Evolutionary conservation across 164 flowering plant species (phyloP).

Genomic region (Nelumbo lutea): DNA sequence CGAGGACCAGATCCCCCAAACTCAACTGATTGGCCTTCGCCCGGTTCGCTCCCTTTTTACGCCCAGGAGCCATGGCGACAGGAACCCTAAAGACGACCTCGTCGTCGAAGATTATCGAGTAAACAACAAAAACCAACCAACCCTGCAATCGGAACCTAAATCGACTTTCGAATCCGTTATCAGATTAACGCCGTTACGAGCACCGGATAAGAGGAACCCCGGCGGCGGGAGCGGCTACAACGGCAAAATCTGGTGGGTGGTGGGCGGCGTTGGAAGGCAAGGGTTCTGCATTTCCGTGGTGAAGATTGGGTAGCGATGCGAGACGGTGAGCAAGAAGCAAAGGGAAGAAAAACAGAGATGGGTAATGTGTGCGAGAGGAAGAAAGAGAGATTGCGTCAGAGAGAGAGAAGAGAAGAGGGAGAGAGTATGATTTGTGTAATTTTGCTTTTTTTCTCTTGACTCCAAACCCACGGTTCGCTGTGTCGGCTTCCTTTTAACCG

Average conservation of each 20-base stretch:
- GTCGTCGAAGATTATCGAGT: constrained; percentile 2
- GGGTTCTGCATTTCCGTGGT: no score
- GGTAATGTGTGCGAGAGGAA: no score
- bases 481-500: no score
- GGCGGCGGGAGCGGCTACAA: not conserved
- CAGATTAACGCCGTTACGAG: not conserved
- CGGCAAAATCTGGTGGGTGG: not conserved
- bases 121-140: constrained; percentile 14
- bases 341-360: no score
- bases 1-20: constrained; percentile 95
- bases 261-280: no score
- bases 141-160: not conserved
- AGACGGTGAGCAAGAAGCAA: no score
- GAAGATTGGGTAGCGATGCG: no score
- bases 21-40: constrained; percentile 47
- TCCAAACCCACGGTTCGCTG: no score
- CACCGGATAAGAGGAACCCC: not conserved
- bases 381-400: no score
- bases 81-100: constrained; percentile 21
- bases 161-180: not conserved
- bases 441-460: no score
- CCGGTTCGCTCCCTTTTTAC: constrained; percentile 60
- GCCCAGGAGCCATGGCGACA: constrained; percentile 74
- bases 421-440: no score
- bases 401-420: no score